Percentiles rank a stretch among this genome's conserved stretches.
These are phyloP conservation scores for Cutaneotrichosporon dermatis DNA, from an alignment of 1,284 basidiomycete genomes.

Conservation along the genomic window DNA sequence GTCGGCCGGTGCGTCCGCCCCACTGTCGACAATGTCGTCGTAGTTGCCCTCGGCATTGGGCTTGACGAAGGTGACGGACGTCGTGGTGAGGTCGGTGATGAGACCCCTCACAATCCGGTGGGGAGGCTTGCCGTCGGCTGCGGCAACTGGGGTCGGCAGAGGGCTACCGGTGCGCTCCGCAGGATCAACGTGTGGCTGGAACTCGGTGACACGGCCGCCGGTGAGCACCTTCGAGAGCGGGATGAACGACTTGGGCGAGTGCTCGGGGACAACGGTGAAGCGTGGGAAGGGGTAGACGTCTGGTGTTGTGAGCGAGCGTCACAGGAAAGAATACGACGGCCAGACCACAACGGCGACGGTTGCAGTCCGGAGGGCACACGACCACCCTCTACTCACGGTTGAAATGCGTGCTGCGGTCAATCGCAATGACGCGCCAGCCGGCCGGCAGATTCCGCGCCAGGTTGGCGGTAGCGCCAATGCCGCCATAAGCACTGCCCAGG, in stretches of 20 bases:
- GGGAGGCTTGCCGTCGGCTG: slow-evolving; percentile 21
- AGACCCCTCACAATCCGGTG: slow-evolving; percentile 52
- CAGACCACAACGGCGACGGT: too few species aligned
- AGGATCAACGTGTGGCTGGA: slow-evolving; percentile 2
- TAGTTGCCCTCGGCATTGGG: slow-evolving; percentile 16
- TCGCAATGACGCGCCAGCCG: slow-evolving; percentile 61
- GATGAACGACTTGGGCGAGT: slow-evolving; percentile 58
- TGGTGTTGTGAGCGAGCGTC: slow-evolving; percentile 13
- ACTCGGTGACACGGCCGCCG: slow-evolving; percentile 5
- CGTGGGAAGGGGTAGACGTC: slow-evolving; percentile 54
- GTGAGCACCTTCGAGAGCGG: slow-evolving; percentile 56
- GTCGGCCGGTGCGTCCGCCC: slow-evolving; percentile 8
- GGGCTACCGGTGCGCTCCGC: slow-evolving; percentile 1
- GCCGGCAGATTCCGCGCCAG: slow-evolving; percentile 58
- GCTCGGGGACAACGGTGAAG: slow-evolving; percentile 48
- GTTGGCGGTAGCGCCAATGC: slow-evolving; percentile 56
- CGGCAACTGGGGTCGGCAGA: neutral
- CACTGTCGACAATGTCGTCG: slow-evolving; percentile 12
- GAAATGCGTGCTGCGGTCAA: slow-evolving; percentile 63
- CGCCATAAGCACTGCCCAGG: slow-evolving; percentile 60
- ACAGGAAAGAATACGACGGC: too few species aligned
- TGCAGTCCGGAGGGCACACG: neutral
- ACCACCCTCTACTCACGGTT: slow-evolving; percentile 30
- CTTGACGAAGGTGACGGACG: slow-evolving; percentile 53
- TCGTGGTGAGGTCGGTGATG: slow-evolving; percentile 51